Base-by-base conservation (phyloP, 495 filamentous ascomycete species). In the Pyronema domesticum region DNA sequence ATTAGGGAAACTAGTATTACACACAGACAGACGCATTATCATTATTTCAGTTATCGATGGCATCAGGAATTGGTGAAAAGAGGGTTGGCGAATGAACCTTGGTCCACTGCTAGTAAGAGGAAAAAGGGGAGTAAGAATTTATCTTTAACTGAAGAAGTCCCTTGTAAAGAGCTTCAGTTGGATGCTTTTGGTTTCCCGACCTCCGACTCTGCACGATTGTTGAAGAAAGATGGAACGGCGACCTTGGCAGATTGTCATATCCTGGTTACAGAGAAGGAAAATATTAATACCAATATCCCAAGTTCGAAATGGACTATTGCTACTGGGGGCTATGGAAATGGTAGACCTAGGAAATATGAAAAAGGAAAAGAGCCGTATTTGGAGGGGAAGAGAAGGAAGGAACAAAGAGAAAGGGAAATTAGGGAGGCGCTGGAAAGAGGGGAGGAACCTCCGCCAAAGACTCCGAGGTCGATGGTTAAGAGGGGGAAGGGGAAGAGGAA, bases 1-100 rank as follows among this genome's bases (percentile, higher is more conserved):
- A 70, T 85, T 40, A 68, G 78, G 56, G 81, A 85, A 57, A 77
- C 74, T 14, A 69, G 68, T 9, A 69, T 81, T 15, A 68, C 67
- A 10, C 68, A 68, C 3, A 78, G 74, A 19, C 68, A 69, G 14
- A 70, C 73, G 6, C 74, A 78, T 52, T 83, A 79, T 60, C 61
- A 77, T 14, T 77, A 82, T 53, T 80, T 79, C 47, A 72, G 77
- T 1, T 71, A 69, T 34, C 65, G 60, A 3, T 75, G 77, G 56
- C 83, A 80, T 56, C 62, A 74, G 19, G 71, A 73, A 53, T 67
- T 80, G 9, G 79, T 82, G 11, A 72, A 80, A 30, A 64, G 63
- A 23, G 78, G 77, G 5, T 58, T 72, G 39, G 66, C 75, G 6
- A 65, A 65, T 73, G 78, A 81, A 58, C 75, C 76, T 3, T 79